Evolutionary conservation across 352 stramenopile genomes (phyloP).

Genomic region (Globisporangium recalcitrans): DNA sequence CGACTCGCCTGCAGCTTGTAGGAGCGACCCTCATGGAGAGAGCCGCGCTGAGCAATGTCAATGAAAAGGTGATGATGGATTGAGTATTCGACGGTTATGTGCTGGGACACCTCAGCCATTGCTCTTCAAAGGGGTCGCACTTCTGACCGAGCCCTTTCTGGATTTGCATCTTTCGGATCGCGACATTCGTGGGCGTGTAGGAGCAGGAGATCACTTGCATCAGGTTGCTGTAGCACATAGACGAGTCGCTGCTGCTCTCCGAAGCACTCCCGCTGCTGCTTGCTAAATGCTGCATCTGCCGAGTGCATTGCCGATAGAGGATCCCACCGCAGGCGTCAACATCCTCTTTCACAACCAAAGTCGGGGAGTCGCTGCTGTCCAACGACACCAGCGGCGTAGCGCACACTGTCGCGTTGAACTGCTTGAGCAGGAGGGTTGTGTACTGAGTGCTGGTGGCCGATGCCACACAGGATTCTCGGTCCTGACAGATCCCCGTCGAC

Average conservation of each 20-base stretch:
- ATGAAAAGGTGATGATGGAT: neutral
- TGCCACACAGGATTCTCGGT: slow-evolving; percentile 4
- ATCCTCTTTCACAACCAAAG: neutral
- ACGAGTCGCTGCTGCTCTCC: neutral
- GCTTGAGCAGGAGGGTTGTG: neutral
- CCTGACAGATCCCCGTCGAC: slow-evolving; percentile 13
- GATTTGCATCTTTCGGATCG: slow-evolving; percentile 21
- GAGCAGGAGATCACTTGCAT: slow-evolving; percentile 21
- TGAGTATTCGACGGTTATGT: neutral
- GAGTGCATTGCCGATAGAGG: slow-evolving; percentile 18
- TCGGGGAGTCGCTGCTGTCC: neutral
- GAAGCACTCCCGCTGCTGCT: neutral
- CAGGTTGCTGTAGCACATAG: slow-evolving; percentile 27
- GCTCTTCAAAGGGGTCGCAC: slow-evolving; percentile 21
- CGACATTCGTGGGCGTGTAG: slow-evolving; percentile 7
- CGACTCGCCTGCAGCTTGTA: no score
- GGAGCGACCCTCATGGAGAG: no score
- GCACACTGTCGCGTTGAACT: slow-evolving; percentile 4
- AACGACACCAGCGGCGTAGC: neutral
- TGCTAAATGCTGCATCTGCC: neutral
- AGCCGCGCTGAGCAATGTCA: no score
- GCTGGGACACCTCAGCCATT: slow-evolving; percentile 23
- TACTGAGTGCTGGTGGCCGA: neutral
- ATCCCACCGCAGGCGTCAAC: slow-evolving; percentile 9
- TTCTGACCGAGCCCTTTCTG: slow-evolving; percentile 4